These are phyloP conservation scores for Leishmania turanica DNA, from an alignment of 208 protist species.

Conservation along the genomic window DNA sequence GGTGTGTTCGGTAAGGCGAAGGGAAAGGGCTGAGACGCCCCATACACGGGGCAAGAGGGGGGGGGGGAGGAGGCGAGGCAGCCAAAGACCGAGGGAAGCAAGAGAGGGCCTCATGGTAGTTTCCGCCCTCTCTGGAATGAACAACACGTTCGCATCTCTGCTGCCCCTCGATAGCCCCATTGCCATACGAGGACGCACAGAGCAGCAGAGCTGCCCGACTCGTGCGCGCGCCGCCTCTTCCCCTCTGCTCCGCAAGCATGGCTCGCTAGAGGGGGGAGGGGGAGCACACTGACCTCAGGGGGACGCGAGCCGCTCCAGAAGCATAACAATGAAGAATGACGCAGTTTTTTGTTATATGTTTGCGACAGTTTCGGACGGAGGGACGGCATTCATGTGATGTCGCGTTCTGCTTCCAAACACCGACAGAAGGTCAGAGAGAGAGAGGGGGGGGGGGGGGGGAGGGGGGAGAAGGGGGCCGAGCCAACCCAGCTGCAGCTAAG, in stretches of 20 bases:
- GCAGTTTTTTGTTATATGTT: neutral
- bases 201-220: neutral
- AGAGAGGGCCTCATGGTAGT: neutral
- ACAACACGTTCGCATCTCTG: neutral
- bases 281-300: neutral
- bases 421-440: neutral
- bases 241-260: neutral
- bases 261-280: neutral
- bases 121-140: neutral
- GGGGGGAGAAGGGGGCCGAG: neutral
- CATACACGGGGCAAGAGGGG: neutral
- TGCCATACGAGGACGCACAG: neutral
- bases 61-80: neutral
- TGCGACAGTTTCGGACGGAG: neutral
- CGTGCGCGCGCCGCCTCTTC: neutral
- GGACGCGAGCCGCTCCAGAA: neutral
- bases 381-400: neutral
- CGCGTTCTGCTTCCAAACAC: neutral
- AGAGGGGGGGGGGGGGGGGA: no score
- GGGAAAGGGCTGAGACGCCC: neutral
- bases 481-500: neutral
- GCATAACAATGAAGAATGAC: neutral
- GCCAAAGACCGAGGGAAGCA: conserved; percentile 1
- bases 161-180: neutral
- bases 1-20: neutral